These are phyloP conservation scores for Calocybe indica DNA, from an alignment of 768 basidiomycete genomes.

Conservation along the genomic window DNA sequence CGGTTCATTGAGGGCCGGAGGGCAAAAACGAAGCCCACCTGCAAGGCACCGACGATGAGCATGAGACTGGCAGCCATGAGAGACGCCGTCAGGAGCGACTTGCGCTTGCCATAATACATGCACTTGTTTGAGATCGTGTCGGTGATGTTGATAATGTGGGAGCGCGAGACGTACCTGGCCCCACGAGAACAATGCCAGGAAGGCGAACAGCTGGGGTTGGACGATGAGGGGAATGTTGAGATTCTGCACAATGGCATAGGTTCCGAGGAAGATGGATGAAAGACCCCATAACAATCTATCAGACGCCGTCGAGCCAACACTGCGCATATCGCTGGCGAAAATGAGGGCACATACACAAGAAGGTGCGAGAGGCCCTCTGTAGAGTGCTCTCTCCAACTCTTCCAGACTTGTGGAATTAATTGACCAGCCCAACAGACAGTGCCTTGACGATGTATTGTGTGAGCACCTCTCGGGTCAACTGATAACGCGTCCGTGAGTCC, in stretches of 20 bases:
- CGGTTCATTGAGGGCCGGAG: slow-evolving; percentile 38
- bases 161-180: slow-evolving; percentile 42
- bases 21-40: slow-evolving; percentile 54
- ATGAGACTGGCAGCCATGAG: slow-evolving; percentile 32
- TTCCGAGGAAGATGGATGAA: slow-evolving; percentile 55
- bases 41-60: slow-evolving; percentile 46
- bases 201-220: slow-evolving; percentile 61
- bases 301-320: neutral
- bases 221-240: slow-evolving; percentile 70
- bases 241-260: slow-evolving; percentile 58
- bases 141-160: slow-evolving; percentile 1
- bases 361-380: slow-evolving; percentile 64
- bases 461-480: neutral
- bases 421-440: slow-evolving; percentile 64
- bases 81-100: slow-evolving; percentile 27
- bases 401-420: slow-evolving; percentile 67
- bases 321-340: neutral
- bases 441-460: slow-evolving; percentile 28
- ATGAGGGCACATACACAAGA: slow-evolving; percentile 45
- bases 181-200: slow-evolving; percentile 57
- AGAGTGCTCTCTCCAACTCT: slow-evolving; percentile 61
- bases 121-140: slow-evolving; percentile 38
- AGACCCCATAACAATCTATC: slow-evolving; percentile 57
- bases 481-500: neutral
- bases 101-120: slow-evolving; percentile 52